Conservation (phyloP, 2,329 filamentous ascomycete species). For the Colletotrichum godetiae region DNA sequence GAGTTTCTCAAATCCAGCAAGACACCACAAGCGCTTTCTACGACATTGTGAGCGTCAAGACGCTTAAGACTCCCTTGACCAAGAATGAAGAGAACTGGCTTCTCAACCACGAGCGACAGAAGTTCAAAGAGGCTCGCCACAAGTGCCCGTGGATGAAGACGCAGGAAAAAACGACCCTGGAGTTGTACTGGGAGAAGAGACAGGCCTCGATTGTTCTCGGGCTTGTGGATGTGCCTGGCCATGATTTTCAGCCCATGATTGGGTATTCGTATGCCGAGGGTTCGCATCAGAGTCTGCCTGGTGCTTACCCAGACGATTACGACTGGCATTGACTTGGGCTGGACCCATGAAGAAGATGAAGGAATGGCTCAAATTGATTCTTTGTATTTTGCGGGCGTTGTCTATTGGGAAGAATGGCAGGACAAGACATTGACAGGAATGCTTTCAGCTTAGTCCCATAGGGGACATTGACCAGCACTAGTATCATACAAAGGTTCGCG, state of each 20-base stretch:
- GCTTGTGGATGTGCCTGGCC: constrained; percentile 22
- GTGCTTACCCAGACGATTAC: neutral
- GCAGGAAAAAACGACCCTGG: constrained; percentile 4
- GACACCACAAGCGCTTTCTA: neutral
- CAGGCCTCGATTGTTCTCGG: constrained; percentile 32
- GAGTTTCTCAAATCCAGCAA: neutral
- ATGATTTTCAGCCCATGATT: constrained; percentile 1
- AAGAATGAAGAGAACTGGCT: neutral
- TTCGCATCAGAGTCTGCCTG: constrained; percentile 1
- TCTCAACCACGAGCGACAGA: constrained; percentile 2
- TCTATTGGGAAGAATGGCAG: neutral
- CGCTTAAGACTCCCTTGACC: neutral
- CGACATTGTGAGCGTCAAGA: neutral
- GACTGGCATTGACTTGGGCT: neutral
- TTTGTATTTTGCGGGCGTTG: neutral
- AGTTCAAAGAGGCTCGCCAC: neutral
- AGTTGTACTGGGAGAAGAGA: constrained; percentile 19
- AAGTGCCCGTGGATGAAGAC: constrained; percentile 6
- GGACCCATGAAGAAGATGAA: neutral
- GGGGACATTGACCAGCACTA: neutral
- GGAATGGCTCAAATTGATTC: neutral
- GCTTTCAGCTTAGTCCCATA: neutral
- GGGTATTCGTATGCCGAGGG: neutral
- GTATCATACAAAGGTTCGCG: neutral
- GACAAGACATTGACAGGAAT: neutral